Evolutionary conservation across 208 protist species (phyloP).

Genomic region (Herpetomonas samuelpessoai): DNA sequence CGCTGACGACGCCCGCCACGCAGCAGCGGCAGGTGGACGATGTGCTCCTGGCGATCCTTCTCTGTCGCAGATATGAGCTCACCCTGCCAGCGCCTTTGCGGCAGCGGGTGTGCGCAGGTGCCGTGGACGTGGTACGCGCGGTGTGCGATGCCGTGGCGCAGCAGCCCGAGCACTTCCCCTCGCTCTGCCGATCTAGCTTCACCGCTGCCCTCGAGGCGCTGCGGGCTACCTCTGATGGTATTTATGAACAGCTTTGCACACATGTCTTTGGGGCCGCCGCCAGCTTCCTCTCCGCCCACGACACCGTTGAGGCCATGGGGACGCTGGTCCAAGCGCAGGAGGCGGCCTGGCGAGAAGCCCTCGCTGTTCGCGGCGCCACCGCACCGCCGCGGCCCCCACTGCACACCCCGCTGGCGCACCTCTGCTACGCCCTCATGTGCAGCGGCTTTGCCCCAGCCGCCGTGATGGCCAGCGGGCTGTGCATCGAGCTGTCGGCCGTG

Average conservation of each 20-base stretch:
- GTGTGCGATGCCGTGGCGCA: slow-evolving; percentile 7
- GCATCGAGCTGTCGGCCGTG: slow-evolving; percentile 34
- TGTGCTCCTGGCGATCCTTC: no score
- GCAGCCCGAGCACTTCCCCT: slow-evolving; percentile 9
- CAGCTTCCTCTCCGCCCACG: slow-evolving; percentile 8
- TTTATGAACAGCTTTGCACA: slow-evolving; percentile 24
- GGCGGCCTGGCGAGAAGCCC: slow-evolving; percentile 3
- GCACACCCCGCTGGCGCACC: slow-evolving; percentile 21
- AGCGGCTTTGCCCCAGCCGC: slow-evolving; percentile 43
- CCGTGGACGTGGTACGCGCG: neutral
- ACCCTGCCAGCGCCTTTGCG: neutral
- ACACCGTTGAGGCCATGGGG: neutral
- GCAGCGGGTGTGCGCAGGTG: neutral
- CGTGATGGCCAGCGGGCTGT: slow-evolving; percentile 60
- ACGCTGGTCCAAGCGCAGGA: slow-evolving; percentile 14
- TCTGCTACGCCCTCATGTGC: slow-evolving; percentile 59
- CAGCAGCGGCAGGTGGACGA: neutral
- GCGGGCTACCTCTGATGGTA: neutral
- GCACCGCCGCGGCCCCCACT: slow-evolving; percentile 25
- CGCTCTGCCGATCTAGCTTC: slow-evolving; percentile 9
- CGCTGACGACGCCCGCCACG: neutral
- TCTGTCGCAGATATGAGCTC: neutral
- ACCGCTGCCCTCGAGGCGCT: slow-evolving; percentile 6
- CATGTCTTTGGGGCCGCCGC: slow-evolving; percentile 25
- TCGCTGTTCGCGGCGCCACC: neutral